Evolutionary conservation across 768 basidiomycete species (phyloP).

Genomic region (Tylopilus intermedius): DNA sequence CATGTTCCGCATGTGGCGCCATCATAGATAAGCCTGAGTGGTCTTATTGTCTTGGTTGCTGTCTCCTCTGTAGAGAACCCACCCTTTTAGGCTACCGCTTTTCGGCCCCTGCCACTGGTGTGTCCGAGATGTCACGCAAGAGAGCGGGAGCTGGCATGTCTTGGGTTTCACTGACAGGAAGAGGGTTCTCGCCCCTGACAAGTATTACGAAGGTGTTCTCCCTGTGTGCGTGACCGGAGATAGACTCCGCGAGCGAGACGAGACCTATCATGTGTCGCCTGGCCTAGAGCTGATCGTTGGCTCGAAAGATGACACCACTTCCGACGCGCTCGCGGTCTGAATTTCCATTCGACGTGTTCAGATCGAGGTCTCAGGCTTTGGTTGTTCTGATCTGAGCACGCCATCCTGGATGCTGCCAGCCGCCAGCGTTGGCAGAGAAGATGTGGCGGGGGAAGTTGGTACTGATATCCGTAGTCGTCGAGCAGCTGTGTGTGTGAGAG

Average conservation of each 20-base stretch:
- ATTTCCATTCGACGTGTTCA: not conserved
- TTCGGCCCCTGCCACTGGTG: not conserved
- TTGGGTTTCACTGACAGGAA: not conserved
- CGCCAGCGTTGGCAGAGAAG: not conserved
- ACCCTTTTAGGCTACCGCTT: not conserved
- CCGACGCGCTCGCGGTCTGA: not conserved
- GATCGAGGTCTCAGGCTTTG: too few species aligned
- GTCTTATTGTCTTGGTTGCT: not conserved
- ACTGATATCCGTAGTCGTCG: too few species aligned
- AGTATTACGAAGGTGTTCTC: not conserved
- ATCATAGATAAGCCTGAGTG: constrained; percentile 18
- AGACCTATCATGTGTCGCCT: not conserved
- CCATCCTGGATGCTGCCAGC: not conserved
- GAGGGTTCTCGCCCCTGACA: not conserved
- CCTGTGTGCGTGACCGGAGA: not conserved
- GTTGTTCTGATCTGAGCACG: not conserved
- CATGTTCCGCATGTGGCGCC: not conserved
- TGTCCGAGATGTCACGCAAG: constrained; percentile 2
- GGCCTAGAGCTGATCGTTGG: not conserved
- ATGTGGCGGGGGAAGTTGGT: not conserved
- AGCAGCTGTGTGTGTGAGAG: not conserved
- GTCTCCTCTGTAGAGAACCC: not conserved
- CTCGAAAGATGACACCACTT: not conserved
- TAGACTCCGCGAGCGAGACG: not conserved
- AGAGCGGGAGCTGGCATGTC: not conserved